phyloP scores from a whole-genome alignment of 495 filamentous ascomycete genomes.

The Coniosporium apollinis region DNA sequence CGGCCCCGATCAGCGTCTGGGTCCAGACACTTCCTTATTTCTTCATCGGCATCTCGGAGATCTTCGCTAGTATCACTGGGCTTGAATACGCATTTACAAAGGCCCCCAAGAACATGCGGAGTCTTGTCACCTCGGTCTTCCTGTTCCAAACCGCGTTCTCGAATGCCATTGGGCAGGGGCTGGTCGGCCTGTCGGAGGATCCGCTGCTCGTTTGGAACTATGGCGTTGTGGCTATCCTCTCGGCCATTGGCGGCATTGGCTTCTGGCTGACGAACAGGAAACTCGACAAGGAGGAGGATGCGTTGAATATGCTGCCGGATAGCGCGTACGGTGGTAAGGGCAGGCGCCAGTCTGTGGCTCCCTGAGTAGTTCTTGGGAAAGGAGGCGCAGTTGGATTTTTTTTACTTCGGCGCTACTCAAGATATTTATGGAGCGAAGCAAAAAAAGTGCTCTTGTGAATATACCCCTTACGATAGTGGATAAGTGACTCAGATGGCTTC shows the following conservation, averaged over 20 bases:
- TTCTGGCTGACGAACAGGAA: constrained; percentile 47
- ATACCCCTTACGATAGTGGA: too few species aligned
- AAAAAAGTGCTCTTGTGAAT: too few species aligned
- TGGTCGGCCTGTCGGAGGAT: constrained; percentile 40
- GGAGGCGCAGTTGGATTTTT: too few species aligned
- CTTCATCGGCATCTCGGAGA: constrained; percentile 47
- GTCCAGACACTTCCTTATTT: constrained; percentile 28
- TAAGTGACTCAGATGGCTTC: too few species aligned
- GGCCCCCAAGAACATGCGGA: constrained; percentile 50
- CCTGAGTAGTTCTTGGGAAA: too few species aligned
- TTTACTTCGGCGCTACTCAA: too few species aligned
- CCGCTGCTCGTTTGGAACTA: constrained; percentile 46
- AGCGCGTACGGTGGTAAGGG: constrained; percentile 12
- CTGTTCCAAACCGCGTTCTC: constrained; percentile 35
- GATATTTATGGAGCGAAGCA: too few species aligned
- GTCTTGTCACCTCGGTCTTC: constrained; percentile 48
- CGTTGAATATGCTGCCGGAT: constrained; percentile 40
- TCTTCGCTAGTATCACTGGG: constrained; percentile 52
- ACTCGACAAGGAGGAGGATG: constrained; percentile 46
- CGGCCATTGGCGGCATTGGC: constrained; percentile 36
- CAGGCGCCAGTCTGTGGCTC: too few species aligned
- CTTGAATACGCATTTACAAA: constrained; percentile 60
- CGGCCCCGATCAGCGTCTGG: constrained; percentile 27
- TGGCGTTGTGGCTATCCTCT: constrained; percentile 41
- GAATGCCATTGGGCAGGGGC: constrained; percentile 36